Conservation (phyloP, 2,329 filamentous ascomycete genomes). For the Anisogramma anomala region DNA sequence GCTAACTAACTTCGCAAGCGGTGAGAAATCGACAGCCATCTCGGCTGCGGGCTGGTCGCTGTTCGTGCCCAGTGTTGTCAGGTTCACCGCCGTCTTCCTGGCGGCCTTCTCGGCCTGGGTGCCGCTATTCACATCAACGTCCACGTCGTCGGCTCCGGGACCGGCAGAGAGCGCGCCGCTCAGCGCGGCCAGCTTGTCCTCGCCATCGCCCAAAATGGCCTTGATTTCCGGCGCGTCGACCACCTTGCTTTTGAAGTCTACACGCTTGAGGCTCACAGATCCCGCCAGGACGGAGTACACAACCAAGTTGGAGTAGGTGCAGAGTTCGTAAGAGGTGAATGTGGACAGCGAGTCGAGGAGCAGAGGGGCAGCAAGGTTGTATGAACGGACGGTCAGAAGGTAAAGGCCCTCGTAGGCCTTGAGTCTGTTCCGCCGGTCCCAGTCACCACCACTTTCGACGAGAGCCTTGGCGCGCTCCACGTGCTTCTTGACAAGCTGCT, state of each 20-base stretch:
- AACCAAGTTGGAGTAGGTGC: conserved; percentile 89
- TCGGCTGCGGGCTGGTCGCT: conserved; percentile 66
- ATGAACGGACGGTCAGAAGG: conserved; percentile 81
- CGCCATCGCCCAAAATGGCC: conserved; percentile 81
- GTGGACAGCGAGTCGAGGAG: conserved; percentile 95
- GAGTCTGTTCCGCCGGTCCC: conserved; percentile 94
- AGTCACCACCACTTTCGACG: conserved; percentile 92
- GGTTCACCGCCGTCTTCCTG: conserved; percentile 65
- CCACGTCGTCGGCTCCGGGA: conserved; percentile 67
- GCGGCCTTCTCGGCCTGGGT: conserved; percentile 39
- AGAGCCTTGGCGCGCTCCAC: conserved; percentile 80
- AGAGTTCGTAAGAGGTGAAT: conserved; percentile 97
- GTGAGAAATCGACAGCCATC: conserved; percentile 74
- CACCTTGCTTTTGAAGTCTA: conserved; percentile 98
- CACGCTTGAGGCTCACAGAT: conserved; percentile 85
- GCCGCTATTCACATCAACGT: conserved; percentile 49
- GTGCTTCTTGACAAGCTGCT: conserved; percentile 82
- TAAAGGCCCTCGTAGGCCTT: conserved; percentile 98
- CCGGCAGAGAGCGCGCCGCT: conserved; percentile 72
- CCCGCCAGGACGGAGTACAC: conserved; percentile 93
- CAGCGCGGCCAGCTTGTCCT: conserved; percentile 76
- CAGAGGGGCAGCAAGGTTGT: conserved; percentile 79
- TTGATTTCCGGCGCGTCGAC: conserved; percentile 98
- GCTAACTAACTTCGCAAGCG: conserved; percentile 76
- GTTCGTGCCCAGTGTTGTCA: conserved; percentile 67